These are phyloP conservation scores for Infundibulicybe gibba DNA, from an alignment of 768 basidiomycete genomes.

Conservation along the genomic window DNA sequence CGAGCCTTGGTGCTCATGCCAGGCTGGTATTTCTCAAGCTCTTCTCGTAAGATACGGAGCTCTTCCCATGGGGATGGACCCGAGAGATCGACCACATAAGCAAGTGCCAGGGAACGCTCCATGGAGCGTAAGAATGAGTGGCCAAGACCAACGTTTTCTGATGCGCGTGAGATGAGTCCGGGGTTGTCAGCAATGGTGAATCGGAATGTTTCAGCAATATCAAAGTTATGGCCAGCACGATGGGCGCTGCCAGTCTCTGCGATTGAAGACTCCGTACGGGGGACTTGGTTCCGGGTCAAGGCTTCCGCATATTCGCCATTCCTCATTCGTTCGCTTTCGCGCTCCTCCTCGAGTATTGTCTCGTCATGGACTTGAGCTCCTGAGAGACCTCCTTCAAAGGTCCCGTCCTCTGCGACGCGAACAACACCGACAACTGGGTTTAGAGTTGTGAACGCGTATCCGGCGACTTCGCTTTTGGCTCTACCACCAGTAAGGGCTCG, in stretches of 20 bases:
- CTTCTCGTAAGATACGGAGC: conserved; percentile 66
- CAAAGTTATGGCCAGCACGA: conserved; percentile 48
- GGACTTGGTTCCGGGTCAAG: conserved; percentile 45
- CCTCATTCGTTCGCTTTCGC: conserved; percentile 40
- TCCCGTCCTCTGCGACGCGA: conserved; percentile 75
- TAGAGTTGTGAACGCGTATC: conserved; percentile 92
- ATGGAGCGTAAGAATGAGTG: conserved; percentile 93
- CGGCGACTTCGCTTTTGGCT: conserved; percentile 80
- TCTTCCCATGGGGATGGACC: conserved; percentile 75
- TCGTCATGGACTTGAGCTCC: conserved; percentile 59
- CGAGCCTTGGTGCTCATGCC: conserved; percentile 76
- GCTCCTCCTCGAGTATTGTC: conserved; percentile 52
- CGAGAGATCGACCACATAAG: conserved; percentile 90
- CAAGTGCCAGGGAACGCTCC: conserved; percentile 86
- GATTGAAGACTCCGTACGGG: conserved; percentile 16
- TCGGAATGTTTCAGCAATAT: conserved; percentile 70
- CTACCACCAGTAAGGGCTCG: conserved; percentile 85
- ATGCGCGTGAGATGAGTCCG: conserved; percentile 81
- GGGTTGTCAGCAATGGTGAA: conserved; percentile 99
- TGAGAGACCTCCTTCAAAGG: conserved; percentile 59
- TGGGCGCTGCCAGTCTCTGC: conserved; percentile 5
- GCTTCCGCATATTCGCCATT: conserved; percentile 49
- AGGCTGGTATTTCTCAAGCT: conserved; percentile 77
- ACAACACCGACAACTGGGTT: conserved; percentile 94
- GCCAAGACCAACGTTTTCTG: conserved; percentile 88